A percentile compares a stretch with the other conserved stretches of the same genome.
Evolutionary conservation across 164 flowering plant species (phyloP).

Genomic region (Stephania yunnanensis): DNA sequence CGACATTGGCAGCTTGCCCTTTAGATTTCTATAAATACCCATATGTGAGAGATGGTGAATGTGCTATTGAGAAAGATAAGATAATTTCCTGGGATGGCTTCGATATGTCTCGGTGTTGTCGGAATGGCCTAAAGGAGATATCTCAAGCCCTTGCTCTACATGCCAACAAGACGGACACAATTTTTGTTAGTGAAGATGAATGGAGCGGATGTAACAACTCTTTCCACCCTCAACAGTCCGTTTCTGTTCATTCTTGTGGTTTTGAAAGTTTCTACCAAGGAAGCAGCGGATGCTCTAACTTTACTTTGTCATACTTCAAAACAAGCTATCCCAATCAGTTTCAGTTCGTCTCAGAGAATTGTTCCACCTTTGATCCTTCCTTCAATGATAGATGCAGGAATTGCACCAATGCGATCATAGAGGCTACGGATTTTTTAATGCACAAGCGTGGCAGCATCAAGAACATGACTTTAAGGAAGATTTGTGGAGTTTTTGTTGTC

Average conservation of each 20-base stretch:
- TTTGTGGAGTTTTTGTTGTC: slow-evolving; percentile 33
- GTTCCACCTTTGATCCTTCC: slow-evolving; percentile 31
- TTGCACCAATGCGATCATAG: slow-evolving; percentile 26
- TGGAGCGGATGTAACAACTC: slow-evolving; percentile 33
- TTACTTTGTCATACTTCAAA: slow-evolving; percentile 12
- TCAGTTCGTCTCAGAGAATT: slow-evolving; percentile 4
- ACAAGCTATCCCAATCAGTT: not conserved
- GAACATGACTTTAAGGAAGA: slow-evolving; percentile 9
- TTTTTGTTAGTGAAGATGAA: slow-evolving; percentile 29
- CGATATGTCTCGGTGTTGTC: slow-evolving; percentile 40
- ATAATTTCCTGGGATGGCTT: slow-evolving; percentile 33
- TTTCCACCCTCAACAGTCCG: slow-evolving; percentile 15
- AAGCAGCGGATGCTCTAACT: slow-evolving; percentile 29
- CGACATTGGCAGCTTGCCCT: slow-evolving; percentile 27
- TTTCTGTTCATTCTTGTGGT: slow-evolving; percentile 26
- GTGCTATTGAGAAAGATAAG: slow-evolving; percentile 23
- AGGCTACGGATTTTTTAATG: slow-evolving; percentile 11
- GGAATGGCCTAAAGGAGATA: slow-evolving; percentile 31
- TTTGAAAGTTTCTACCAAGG: slow-evolving; percentile 24
- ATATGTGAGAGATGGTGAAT: slow-evolving; percentile 40
- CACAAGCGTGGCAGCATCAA: not conserved
- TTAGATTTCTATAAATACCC: slow-evolving; percentile 33
- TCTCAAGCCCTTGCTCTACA: slow-evolving; percentile 39
- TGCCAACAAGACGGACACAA: slow-evolving; percentile 4
- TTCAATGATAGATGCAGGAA: slow-evolving; percentile 24